Base-by-base conservation (phyloP, 2,329 filamentous ascomycete species). In the Metarhizium guizhouense region DNA sequence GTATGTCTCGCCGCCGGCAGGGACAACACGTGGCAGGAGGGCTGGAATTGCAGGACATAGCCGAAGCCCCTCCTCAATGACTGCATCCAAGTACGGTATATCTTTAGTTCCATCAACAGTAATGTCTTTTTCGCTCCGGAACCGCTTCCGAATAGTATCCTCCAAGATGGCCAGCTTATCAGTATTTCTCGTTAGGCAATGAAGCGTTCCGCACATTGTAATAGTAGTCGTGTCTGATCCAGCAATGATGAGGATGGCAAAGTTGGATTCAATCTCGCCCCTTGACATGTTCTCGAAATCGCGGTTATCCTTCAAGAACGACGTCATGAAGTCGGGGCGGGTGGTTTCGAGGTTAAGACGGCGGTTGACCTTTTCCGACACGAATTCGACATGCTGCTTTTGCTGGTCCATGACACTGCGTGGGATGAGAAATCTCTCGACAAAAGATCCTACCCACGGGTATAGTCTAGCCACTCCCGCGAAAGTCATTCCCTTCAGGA, bases 401-500 rank as follows among this genome's bases (percentile, higher is more conserved):
- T 47, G 43, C 16, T 11, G 43, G 20, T n/a, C 11, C 43, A 47
- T 47, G 10, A 47, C 16, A 16, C 43, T 47, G 7, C 7, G 16
- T n/a, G 43, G 43, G 16, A 48, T 16, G 29, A 48, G 20, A 16
- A 13, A 29, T 36, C 34, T 36, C 25, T 48, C n/a, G 2, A 29
- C 18, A 18, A 18, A 13, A 32, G 11, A 16, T 16, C 13, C 47
- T 4, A 47, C 16, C 43, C 43, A n/a, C 16, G 43, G 43, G 16
- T 47, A 47, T 8, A 47, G 4, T 13, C 43, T 13, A n/a, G 11
- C 16, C 16, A 16, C 16, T 47, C 16, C 43, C 16, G 43, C 43
- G 20, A 51, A 36, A 10, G 45, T 36, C n/a, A 50, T 51, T 18
- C 43, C 40, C 52, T 55, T 49, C 2, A 63, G 25, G 25, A 53